Conservation (phyloP, 2,329 filamentous ascomycete genomes). For the Colletotrichum sp. region DNA sequence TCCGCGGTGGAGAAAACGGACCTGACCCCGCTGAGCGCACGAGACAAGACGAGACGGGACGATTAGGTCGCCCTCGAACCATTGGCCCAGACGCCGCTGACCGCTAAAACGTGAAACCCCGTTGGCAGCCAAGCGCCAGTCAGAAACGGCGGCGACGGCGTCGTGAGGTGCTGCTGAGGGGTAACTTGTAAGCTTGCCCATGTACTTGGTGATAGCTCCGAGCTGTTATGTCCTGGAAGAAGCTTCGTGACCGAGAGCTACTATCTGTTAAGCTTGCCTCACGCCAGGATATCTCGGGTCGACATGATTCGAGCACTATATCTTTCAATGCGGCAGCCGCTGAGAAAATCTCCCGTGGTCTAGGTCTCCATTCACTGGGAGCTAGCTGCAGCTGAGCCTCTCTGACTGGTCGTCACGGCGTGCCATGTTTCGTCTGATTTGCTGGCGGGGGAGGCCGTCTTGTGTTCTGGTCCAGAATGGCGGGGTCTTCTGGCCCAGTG, state of each 20-base stretch:
- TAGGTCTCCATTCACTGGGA: background rate
- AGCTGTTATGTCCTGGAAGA: background rate
- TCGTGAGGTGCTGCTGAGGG: background rate
- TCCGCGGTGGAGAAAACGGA: conserved; percentile 20
- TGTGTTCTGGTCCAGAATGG: background rate
- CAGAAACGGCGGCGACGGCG: background rate
- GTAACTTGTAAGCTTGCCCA: background rate
- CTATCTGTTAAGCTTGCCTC: background rate
- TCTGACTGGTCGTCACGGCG: background rate
- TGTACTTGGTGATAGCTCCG: background rate
- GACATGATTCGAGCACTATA: conserved; percentile 12
- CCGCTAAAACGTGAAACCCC: conserved; percentile 21
- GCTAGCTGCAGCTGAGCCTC: conserved; percentile 1
- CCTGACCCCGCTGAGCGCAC: conserved; percentile 11
- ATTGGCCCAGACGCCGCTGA: conserved; percentile 19
- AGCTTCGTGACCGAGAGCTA: background rate
- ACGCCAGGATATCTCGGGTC: background rate
- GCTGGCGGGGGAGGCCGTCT: conserved; percentile 8
- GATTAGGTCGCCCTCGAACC: conserved; percentile 4
- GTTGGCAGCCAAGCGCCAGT: conserved; percentile 14
- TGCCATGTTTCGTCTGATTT: conserved; percentile 18
- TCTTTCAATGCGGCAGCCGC: background rate
- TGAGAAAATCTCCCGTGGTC: background rate
- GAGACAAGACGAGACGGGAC: conserved; percentile 16
- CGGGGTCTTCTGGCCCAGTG: conserved; percentile 1